These are phyloP conservation scores for Bothriochloa decipiens DNA, from an alignment of 176 grass and related monocot species.

Conservation along the genomic window DNA sequence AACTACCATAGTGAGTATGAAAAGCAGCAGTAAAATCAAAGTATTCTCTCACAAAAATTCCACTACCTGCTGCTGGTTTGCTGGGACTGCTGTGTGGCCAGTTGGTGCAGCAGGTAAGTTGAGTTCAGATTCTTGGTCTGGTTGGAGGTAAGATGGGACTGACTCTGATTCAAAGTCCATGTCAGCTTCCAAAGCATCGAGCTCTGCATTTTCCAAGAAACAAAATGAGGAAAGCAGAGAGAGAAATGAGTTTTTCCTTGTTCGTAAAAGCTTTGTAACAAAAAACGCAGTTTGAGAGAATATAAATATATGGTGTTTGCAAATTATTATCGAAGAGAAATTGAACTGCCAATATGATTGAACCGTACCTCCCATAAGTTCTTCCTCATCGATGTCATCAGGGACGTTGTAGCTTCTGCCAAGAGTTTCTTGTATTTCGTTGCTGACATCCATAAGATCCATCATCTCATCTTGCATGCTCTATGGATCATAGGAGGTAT, in stretches of 20 bases:
- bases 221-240: constrained; percentile 24
- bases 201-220: constrained; percentile 67
- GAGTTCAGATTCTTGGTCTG: constrained; percentile 71
- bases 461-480: constrained; percentile 99
- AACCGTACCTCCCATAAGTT: constrained; percentile 83
- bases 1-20: background rate
- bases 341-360: background rate
- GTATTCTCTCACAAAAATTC: background rate
- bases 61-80: constrained; percentile 48
- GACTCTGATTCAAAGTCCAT: constrained; percentile 80
- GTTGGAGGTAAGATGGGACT: constrained; percentile 92
- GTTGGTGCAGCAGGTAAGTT: constrained; percentile 76
- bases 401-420: constrained; percentile 93
- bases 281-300: background rate
- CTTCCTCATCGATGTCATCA: constrained; percentile 97
- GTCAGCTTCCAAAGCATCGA: constrained; percentile 96
- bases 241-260: background rate
- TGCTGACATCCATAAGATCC: constrained; percentile 97
- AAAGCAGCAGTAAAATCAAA: constrained; percentile 6
- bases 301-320: background rate
- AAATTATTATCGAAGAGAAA: constrained; percentile 15
- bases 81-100: constrained; percentile 44
- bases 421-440: constrained; percentile 96
- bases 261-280: constrained; percentile 13
- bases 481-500: constrained; percentile 34